Percentiles rank a stretch among this genome's conserved stretches.
These are phyloP conservation scores for Pisolithus microcarpus DNA, from an alignment of 768 basidiomycete genomes.

Conservation along the genomic window DNA sequence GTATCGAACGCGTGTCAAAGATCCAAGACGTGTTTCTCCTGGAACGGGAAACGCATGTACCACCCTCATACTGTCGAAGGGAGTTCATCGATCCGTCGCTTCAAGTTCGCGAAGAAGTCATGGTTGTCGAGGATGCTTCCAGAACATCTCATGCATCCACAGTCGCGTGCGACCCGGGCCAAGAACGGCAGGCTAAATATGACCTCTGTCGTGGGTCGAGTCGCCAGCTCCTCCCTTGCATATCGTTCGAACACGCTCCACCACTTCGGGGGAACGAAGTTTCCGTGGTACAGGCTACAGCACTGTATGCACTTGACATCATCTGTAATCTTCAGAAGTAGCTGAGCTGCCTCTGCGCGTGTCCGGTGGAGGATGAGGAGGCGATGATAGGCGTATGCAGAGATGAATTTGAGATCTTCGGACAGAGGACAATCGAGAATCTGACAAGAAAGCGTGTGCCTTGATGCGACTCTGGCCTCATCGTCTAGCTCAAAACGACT, in stretches of 20 bases:
- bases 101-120: constrained; percentile 47
- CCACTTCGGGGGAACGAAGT: constrained; percentile 55
- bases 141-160: constrained; percentile 57
- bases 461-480: constrained; percentile 56
- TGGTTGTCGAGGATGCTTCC: constrained; percentile 60
- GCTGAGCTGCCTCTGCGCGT: constrained; percentile 43
- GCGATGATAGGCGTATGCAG: constrained; percentile 61
- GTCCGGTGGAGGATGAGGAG: constrained; percentile 54
- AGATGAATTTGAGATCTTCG: constrained; percentile 59
- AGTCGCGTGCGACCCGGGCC: constrained; percentile 39
- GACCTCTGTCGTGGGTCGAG: constrained; percentile 49
- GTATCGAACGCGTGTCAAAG: too few species aligned
- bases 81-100: constrained; percentile 48
- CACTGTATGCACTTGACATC: constrained; percentile 64
- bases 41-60: not conserved
- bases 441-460: constrained; percentile 45
- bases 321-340: constrained; percentile 38
- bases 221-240: constrained; percentile 51
- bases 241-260: constrained; percentile 55
- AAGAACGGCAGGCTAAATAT: constrained; percentile 60
- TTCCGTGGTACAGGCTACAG: constrained; percentile 42
- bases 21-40: too few species aligned
- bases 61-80: constrained; percentile 35
- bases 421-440: constrained; percentile 51
- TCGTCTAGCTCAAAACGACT: constrained; percentile 57